Evolutionary conservation across 768 basidiomycete genomes (phyloP).

Genomic region (Phaffia australis): DNA sequence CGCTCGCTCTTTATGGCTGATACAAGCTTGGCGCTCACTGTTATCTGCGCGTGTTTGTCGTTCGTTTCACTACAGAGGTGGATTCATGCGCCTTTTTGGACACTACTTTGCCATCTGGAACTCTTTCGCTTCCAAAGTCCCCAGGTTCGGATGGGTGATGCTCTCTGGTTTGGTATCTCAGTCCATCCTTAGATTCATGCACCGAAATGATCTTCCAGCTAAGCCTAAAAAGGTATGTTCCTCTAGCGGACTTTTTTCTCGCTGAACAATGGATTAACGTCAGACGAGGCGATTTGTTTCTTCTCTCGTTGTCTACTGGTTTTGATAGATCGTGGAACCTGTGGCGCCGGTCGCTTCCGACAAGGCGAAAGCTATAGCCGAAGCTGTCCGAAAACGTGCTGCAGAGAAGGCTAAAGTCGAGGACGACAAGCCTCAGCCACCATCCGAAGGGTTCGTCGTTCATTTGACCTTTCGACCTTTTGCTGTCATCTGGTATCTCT

Average conservation of each 20-base stretch:
- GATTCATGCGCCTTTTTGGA: conserved; percentile 5
- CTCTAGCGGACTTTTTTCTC: neutral
- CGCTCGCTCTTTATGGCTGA: neutral
- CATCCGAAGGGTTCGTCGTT: too few species aligned
- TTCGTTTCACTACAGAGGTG: neutral
- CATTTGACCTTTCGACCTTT: too few species aligned
- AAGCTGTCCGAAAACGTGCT: conserved; percentile 15
- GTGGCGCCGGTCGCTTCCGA: conserved; percentile 2
- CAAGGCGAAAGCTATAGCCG: conserved; percentile 17
- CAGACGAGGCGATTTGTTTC: neutral
- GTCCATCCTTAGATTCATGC: conserved; percentile 9
- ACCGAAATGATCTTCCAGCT: neutral
- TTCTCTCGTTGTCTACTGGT: neutral
- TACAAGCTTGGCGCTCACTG: neutral
- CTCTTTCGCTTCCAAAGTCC: conserved; percentile 17
- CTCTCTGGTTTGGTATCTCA: conserved; percentile 22
- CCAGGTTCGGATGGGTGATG: conserved; percentile 18
- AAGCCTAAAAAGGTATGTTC: neutral
- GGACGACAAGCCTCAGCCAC: neutral
- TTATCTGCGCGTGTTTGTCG: neutral
- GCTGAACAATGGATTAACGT: neutral
- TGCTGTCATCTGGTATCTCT: too few species aligned
- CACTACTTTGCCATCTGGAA: conserved; percentile 4
- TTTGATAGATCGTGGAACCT: neutral
- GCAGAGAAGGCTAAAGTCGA: conserved; percentile 4